Base-by-base conservation (phyloP, 2,329 filamentous ascomycete genomes). In the Thelonectria rubi region DNA sequence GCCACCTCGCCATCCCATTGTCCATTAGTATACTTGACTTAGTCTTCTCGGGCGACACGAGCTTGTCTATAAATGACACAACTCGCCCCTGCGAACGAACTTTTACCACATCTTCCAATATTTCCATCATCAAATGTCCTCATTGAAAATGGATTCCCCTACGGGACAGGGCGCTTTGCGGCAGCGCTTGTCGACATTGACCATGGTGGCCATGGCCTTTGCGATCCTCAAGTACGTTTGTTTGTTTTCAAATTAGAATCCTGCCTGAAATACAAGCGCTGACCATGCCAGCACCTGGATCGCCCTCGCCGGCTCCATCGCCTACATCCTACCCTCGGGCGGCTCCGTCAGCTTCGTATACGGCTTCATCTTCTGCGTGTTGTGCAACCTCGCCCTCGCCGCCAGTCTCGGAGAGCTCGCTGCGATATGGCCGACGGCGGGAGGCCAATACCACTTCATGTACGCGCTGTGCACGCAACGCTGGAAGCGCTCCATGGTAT, bases 391-490 rank as follows among this genome's bases (percentile, higher is more conserved):
- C 9, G 76, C 76, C 7, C 70, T 82, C 1, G 76, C 75, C 0
- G 75, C 78, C 0, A 81, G 78, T 24, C 67, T 82, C 5, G 80
- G 77, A 1, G 80, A 82, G 58, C 66, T 82, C 3, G 75, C 77
- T 0, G 76, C 78, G 2, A 77, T 81, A 45, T 82, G 79, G 78
- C 80, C 79, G 0, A 82, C 80, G 0, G 78, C 80, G 0, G 80
- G 79, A 8, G 80, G 80, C 0, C 80, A 82, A 47, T 82, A 81
- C 67, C 78, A 82, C 51, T 80, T 79, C 24, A 78, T 78, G 2
- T 79, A 78, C 62, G 77, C 78, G 0, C 53, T 81, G 9, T 79
- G 75, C 26, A 75, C 75, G 3, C 72, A 77, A 0, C 68, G 64
- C 17, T 81, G 79, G 78, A 78, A 72, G 51, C 77, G 72, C 34